phyloP scores from a whole-genome alignment of 768 basidiomycete genomes.

The Phylloporus scabripes region DNA sequence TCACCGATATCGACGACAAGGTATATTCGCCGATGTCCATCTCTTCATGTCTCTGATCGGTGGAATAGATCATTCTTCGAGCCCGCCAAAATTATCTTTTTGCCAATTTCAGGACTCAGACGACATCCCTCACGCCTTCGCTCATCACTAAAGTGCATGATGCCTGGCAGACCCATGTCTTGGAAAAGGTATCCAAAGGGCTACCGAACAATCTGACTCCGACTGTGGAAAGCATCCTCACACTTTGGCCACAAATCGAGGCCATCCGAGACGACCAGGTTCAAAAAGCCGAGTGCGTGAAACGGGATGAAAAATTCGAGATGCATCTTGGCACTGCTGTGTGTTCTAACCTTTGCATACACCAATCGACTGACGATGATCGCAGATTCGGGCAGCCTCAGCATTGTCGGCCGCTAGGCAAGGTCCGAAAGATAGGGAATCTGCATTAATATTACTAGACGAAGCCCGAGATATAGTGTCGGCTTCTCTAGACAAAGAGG shows the following conservation, averaged over 20 bases:
- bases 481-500: constrained; percentile 60
- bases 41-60: constrained; percentile 2
- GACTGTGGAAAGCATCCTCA: constrained; percentile 44
- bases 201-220: constrained; percentile 48
- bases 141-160: constrained; percentile 52
- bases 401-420: constrained; percentile 51
- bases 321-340: constrained; percentile 84
- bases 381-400: constrained; percentile 43
- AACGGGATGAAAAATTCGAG: constrained; percentile 86
- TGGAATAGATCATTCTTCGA: constrained; percentile 81
- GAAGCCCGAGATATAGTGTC: constrained; percentile 62
- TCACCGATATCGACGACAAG: constrained; percentile 99
- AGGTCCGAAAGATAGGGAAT: constrained; percentile 37
- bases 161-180: constrained; percentile 65
- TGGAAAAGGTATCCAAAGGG: constrained; percentile 58
- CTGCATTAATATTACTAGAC: constrained; percentile 58
- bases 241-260: constrained; percentile 50
- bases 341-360: constrained; percentile 25
- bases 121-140: constrained; percentile 46
- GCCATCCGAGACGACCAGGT: constrained; percentile 45
- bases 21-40: constrained; percentile 36
- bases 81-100: constrained; percentile 78
- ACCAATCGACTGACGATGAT: constrained; percentile 14
- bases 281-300: constrained; percentile 69
- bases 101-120: constrained; percentile 54